phyloP scores from a whole-genome alignment of 1,284 basidiomycete species.

The Sanghuangporus sanghuang region DNA sequence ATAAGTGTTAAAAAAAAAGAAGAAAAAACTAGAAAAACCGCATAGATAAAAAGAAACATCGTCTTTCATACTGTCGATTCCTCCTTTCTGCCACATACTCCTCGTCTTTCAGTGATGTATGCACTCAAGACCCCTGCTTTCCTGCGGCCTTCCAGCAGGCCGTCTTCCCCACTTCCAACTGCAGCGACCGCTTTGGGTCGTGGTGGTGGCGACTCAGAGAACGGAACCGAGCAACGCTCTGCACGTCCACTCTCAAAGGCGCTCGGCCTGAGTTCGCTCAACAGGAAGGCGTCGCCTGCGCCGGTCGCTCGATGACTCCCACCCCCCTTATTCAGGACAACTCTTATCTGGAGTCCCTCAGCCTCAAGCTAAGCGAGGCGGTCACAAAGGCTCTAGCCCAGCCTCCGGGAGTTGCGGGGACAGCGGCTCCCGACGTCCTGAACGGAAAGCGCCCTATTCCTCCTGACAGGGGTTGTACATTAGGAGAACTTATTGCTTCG shows the following conservation, averaged over 20 bases:
- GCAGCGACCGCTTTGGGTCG: constrained; percentile 23
- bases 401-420: constrained; percentile 42
- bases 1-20: constrained; percentile 18
- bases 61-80: not conserved
- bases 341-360: constrained; percentile 69
- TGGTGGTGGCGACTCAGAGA: constrained; percentile 34
- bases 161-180: constrained; percentile 49
- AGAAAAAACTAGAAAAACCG: constrained; percentile 21
- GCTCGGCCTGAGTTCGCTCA: constrained; percentile 51
- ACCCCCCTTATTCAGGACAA: constrained; percentile 63
- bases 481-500: constrained; percentile 66
- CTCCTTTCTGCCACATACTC: not conserved
- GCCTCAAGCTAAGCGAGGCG: constrained; percentile 72
- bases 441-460: constrained; percentile 66
- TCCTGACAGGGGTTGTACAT: constrained; percentile 54
- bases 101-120: constrained; percentile 36
- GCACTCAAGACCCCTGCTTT: constrained; percentile 62
- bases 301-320: constrained; percentile 34
- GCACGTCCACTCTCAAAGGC: constrained; percentile 47
- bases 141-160: constrained; percentile 59
- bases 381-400: constrained; percentile 70
- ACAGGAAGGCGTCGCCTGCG: constrained; percentile 40
- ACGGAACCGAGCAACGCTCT: constrained; percentile 34
- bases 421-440: constrained; percentile 44
- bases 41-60: not conserved